A percentile compares a stretch with the other conserved stretches of the same genome.
These are phyloP conservation scores for Gentiana straminea DNA, from an alignment of 257 asterid species.

Conservation along the genomic window DNA sequence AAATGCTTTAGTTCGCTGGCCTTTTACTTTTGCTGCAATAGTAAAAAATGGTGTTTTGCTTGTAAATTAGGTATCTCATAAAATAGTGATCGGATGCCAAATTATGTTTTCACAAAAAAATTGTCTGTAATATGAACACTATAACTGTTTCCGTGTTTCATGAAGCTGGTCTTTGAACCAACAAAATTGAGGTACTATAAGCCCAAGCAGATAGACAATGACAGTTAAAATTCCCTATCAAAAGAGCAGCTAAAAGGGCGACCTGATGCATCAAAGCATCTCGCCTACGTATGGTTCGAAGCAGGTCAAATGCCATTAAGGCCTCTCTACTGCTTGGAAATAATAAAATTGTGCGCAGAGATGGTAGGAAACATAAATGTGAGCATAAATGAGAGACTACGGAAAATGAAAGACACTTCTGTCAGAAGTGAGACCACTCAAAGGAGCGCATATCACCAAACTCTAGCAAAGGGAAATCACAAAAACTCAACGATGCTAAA, in stretches of 20 bases:
- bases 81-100: too few species aligned
- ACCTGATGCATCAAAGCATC: too few species aligned
- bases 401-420: too few species aligned
- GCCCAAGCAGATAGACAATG: too few species aligned
- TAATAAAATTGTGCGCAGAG: neutral
- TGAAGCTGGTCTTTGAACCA: neutral
- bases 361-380: neutral
- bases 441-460: neutral
- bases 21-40: constrained; percentile 73
- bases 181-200: neutral
- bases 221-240: neutral
- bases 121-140: neutral
- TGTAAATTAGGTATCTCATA: neutral
- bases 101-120: neutral
- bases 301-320: too few species aligned
- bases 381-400: neutral
- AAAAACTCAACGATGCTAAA: too few species aligned
- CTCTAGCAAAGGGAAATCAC: neutral
- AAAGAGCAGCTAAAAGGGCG: too few species aligned
- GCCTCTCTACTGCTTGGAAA: neutral
- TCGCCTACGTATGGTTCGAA: too few species aligned
- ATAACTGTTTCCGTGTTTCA: neutral
- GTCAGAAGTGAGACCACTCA: neutral
- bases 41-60: constrained; percentile 12
- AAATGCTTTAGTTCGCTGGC: constrained; percentile 76